Conservation (phyloP, 192 early-diverging fungal species). For the Umbelopsis sp. region DNA sequence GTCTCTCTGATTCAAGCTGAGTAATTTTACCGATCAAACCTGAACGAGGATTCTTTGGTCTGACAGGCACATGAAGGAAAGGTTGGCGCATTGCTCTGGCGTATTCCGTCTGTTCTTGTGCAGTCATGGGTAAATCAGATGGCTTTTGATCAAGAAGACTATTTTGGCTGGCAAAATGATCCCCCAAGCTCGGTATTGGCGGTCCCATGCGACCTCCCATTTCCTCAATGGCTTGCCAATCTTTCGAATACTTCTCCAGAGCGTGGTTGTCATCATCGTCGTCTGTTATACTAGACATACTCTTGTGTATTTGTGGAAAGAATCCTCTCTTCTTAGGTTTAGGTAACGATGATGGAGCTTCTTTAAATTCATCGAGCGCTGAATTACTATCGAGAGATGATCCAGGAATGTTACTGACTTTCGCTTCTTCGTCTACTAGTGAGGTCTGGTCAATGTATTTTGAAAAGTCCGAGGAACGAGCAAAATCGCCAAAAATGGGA, state of each 20-base stretch:
- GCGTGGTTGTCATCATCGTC: background rate
- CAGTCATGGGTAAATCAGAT: slow-evolving; percentile 16
- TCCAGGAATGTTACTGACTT: background rate
- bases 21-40: slow-evolving; percentile 42
- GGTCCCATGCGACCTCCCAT: slow-evolving; percentile 27
- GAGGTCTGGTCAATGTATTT: background rate
- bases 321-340: background rate
- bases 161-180: slow-evolving; percentile 40
- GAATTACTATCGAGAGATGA: background rate
- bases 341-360: background rate
- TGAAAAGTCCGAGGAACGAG: background rate
- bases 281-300: background rate
- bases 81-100: slow-evolving; percentile 42
- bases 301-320: background rate
- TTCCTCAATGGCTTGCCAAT: background rate
- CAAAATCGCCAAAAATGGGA: background rate
- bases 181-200: slow-evolving; percentile 31
- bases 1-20: slow-evolving; percentile 31
- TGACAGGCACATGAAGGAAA: slow-evolving; percentile 38
- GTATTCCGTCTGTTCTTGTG: slow-evolving; percentile 41
- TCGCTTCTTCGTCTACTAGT: background rate
- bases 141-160: slow-evolving; percentile 32
- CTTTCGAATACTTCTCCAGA: background rate
- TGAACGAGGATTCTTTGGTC: slow-evolving; percentile 29
- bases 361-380: background rate